A percentile compares a stretch with the other conserved stretches of the same genome.
phyloP scores from a whole-genome alignment of 139 green algal species.

The Micractinium sp. region DNA sequence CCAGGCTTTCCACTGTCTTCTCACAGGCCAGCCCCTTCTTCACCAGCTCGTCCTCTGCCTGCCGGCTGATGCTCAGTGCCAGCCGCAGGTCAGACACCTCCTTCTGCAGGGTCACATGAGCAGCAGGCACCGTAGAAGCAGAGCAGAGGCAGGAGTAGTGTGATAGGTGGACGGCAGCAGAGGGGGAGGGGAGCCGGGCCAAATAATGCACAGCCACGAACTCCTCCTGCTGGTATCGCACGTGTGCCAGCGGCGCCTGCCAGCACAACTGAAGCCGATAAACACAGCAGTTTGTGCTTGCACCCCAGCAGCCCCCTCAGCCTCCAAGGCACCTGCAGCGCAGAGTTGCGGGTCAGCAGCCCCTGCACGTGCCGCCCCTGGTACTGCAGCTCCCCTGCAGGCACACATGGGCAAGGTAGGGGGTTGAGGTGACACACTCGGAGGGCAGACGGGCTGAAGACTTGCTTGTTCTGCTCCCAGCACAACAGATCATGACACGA shows the following conservation, averaged over 20 bases:
- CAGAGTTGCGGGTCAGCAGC: background rate
- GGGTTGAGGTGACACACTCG: no score
- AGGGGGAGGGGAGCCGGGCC: background rate
- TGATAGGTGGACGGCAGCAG: no score
- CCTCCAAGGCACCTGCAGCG: background rate
- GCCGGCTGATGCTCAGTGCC: constrained; percentile 61
- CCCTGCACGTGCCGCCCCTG: constrained; percentile 37
- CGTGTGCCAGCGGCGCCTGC: background rate
- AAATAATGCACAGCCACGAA: background rate
- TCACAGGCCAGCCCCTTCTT: constrained; percentile 68
- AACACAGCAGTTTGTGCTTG: background rate
- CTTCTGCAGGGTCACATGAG: constrained; percentile 51
- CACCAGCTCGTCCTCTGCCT: constrained; percentile 76
- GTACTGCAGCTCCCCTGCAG: constrained; percentile 35
- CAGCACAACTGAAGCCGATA: background rate
- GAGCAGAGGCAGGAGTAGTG: background rate
- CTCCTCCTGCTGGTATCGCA: background rate
- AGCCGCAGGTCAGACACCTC: constrained; percentile 69
- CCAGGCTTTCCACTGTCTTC: constrained; percentile 68
- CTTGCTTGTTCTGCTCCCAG: no score
- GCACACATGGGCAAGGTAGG: background rate
- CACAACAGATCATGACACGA: background rate
- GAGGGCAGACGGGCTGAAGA: no score
- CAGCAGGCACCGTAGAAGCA: constrained; percentile 65
- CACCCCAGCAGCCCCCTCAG: no score